These are phyloP conservation scores for Scutellaria barbata DNA, from an alignment of 257 asterid genomes.

Conservation along the genomic window DNA sequence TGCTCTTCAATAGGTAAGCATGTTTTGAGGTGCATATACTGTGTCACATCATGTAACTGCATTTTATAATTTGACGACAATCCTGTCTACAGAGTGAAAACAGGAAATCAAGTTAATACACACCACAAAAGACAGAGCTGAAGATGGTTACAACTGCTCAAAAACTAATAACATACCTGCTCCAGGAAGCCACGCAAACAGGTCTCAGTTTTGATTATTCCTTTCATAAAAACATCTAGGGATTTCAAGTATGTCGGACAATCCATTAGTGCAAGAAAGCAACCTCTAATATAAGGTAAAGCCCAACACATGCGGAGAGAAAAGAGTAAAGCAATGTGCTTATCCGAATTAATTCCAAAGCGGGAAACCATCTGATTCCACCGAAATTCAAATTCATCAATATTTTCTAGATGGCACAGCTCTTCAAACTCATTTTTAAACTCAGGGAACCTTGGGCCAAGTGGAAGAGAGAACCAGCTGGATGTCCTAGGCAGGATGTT, in stretches of 20 bases:
- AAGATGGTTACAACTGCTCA: constrained; percentile 6
- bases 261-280: constrained; percentile 63
- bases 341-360: constrained; percentile 59
- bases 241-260: constrained; percentile 51
- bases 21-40: constrained; percentile 56
- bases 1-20: constrained; percentile 71
- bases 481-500: constrained; percentile 52
- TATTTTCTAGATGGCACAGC: constrained; percentile 51
- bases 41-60: constrained; percentile 47
- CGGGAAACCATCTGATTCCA: constrained; percentile 65
- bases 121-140: background rate
- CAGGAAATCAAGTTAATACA: constrained; percentile 20
- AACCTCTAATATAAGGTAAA: constrained; percentile 56
- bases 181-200: constrained; percentile 62
- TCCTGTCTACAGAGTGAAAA: constrained; percentile 49
- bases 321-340: constrained; percentile 61
- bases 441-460: constrained; percentile 58
- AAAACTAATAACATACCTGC: constrained; percentile 48
- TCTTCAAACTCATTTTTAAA: constrained; percentile 61
- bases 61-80: constrained; percentile 42
- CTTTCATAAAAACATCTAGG: constrained; percentile 46
- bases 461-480: constrained; percentile 66
- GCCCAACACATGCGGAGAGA: constrained; percentile 63
- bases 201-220: constrained; percentile 48
- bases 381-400: constrained; percentile 65